Evolutionary conservation across 139 green algal genomes (phyloP), one percentile per base, ranked within the genome.

Genomic region (Dunaliella primolecta): DNA sequence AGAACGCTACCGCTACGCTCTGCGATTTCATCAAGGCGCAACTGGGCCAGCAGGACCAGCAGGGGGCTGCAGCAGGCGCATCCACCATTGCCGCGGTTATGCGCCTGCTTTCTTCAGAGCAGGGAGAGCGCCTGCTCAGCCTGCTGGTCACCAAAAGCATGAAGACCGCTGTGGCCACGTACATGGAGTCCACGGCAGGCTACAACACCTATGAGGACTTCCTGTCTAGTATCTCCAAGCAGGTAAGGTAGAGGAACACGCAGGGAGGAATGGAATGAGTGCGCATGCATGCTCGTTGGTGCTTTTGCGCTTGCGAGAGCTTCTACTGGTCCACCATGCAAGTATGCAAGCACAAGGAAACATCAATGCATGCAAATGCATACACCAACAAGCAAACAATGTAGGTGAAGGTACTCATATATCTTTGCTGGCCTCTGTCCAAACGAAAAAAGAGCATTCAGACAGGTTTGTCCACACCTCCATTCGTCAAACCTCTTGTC

Each of bases 101-200:
- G 21, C 31, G 70, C 1, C 11, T 91, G 81, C 84, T 91, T 3
- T 20, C 81, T 15, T 89, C 85, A 56, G 88, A 91, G 15, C 74
- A 87, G n/a, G 88, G 86, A 2, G 84, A 89, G 38, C 57, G 70
- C 55, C 0, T 91, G 3, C 71, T 91, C 3, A 84, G 82, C n/a
- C 80, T 89, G 77, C 86, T 91, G 29, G 83, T 91, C 55, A 91
- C 86, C 33, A 88, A 88, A 35, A 87, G 81, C 82, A 91, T 91
- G 11, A 80, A 78, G 15, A 87, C 86, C 2, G 81, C 84, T 0
- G 86, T 91, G 1, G 78, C 77, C 3, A 87, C 86, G 15, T 91
- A 91, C 84, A 71, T 89, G 31, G 86, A 91, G 2, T 72, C 86
- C 23, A 89, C 86, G 0, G 7, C 75, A 1, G 88, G 88, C n/a